Evolutionary conservation across 257 asterid species (phyloP), one percentile per base, ranked within the genome.

Genomic region (Anisodus tanguticus): DNA sequence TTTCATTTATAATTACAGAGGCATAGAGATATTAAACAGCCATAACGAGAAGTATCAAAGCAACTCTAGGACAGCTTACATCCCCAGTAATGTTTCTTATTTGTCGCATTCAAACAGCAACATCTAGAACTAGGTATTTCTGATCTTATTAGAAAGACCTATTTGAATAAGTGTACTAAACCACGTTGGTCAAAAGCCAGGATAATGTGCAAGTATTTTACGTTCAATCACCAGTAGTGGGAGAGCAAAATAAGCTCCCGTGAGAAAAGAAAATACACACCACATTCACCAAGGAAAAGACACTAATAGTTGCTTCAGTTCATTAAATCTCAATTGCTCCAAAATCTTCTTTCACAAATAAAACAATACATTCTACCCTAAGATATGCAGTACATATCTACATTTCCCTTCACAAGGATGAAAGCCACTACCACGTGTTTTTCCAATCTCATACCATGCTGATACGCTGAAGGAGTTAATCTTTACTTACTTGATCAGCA

Each of bases 301-400:
- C 81, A 12, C 47, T 26, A 76, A 22, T 76, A 26, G 47, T 76
- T 26, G 80, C 81, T 13, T 76, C 63, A 76, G 64, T 45, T 53
- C 64, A 76, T 22, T 22, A 7, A 4, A 76, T 76, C 45, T 22
- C 47, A 76, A 76, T 51, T 7, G 26, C 49, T 53, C 49, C 47
- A 53, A 13, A 8, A 53, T 51, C 82, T 53, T 51, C 49, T 26
- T 76, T 77, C 64, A 26, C 47, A 47, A 72, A 19, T 19, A n/a
- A 72, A 19, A 72, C 16, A 58, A 17, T 17, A 41, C 3, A 15
- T 41, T 72, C 60, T 19, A 19, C 41, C 37, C 80, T 10, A 72
- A 19, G 58, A 71, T 71, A n/a, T n/a, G 41, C 0, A 3, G 6
- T 71, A 71, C 55, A 45, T 45, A 45, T 71, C 79, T 9, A 19